phyloP scores from a whole-genome alignment of 106 monocot genomes.

The Dendrobium nobile region DNA sequence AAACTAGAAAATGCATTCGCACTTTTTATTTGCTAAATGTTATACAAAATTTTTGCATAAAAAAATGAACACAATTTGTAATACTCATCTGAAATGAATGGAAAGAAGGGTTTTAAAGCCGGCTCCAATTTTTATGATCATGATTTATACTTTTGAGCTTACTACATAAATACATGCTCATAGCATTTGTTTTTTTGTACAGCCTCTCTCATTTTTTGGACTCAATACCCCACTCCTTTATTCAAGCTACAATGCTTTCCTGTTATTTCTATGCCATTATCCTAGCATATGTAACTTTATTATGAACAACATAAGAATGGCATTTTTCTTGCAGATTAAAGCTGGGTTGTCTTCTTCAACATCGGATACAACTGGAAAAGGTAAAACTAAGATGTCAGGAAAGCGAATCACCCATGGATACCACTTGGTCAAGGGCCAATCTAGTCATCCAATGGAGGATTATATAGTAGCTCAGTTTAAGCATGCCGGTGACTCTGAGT shows the following conservation, averaged over 20 bases:
- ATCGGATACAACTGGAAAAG: slow-evolving; percentile 80
- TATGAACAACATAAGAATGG: not conserved
- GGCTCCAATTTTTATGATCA: too few species aligned
- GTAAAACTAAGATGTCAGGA: slow-evolving; percentile 72
- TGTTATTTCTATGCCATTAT: not conserved
- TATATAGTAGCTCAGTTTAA: slow-evolving; percentile 81
- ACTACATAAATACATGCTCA: not conserved
- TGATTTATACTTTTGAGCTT: not conserved
- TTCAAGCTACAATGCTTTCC: not conserved
- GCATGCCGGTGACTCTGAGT: slow-evolving; percentile 44
- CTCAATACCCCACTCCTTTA: not conserved
- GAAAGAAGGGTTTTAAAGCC: too few species aligned
- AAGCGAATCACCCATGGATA: slow-evolving; percentile 77
- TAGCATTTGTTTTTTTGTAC: not conserved
- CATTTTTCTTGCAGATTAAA: slow-evolving; percentile 45
- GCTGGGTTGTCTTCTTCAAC: slow-evolving; percentile 70
- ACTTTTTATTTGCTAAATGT: not conserved
- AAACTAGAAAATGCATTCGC: too few species aligned
- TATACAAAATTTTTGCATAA: not conserved
- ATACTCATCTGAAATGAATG: too few species aligned
- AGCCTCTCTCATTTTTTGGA: not conserved
- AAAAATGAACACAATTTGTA: not conserved
- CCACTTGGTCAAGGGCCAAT: slow-evolving; percentile 89
- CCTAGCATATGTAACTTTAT: too few species aligned
- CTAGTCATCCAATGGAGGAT: slow-evolving; percentile 93